These are phyloP conservation scores for Fagopyrum homotropicum DNA, from an alignment of 148 eudicot genomes.

Conservation along the genomic window DNA sequence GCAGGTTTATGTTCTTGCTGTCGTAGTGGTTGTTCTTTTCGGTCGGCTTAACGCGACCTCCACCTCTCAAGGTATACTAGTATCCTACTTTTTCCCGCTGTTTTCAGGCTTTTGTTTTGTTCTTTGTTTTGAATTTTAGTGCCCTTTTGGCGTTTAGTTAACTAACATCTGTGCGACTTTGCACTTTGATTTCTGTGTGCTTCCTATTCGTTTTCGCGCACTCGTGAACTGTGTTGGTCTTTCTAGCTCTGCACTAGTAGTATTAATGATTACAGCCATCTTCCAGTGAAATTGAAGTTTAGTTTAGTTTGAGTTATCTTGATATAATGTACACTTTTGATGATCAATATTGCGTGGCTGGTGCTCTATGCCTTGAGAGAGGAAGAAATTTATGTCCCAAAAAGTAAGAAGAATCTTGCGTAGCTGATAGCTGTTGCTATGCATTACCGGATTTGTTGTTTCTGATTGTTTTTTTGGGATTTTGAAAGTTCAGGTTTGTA, in stretches of 20 bases:
- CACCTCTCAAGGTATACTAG: slow-evolving; percentile 5
- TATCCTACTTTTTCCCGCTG: background rate
- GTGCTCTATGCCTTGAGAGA: background rate
- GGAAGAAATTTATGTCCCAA: background rate
- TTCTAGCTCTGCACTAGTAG: background rate
- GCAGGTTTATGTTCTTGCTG: background rate
- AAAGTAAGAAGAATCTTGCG: background rate
- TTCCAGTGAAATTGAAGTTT: background rate
- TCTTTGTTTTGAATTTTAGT: background rate
- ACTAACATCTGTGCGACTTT: background rate
- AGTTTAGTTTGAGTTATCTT: background rate
- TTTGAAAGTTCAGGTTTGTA: background rate
- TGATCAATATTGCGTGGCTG: background rate
- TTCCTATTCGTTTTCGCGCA: background rate
- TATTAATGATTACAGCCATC: background rate
- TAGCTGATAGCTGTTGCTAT: background rate
- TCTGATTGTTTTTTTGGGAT: background rate
- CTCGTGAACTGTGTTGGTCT: background rate
- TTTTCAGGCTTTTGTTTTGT: background rate
- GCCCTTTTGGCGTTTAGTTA: background rate
- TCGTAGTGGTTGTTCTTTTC: background rate
- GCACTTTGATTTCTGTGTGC: background rate
- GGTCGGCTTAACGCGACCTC: background rate
- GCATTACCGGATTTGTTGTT: background rate
- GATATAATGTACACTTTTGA: background rate